Conservation (phyloP, 441 rosid genomes). For the Adansonia grandidieri region DNA sequence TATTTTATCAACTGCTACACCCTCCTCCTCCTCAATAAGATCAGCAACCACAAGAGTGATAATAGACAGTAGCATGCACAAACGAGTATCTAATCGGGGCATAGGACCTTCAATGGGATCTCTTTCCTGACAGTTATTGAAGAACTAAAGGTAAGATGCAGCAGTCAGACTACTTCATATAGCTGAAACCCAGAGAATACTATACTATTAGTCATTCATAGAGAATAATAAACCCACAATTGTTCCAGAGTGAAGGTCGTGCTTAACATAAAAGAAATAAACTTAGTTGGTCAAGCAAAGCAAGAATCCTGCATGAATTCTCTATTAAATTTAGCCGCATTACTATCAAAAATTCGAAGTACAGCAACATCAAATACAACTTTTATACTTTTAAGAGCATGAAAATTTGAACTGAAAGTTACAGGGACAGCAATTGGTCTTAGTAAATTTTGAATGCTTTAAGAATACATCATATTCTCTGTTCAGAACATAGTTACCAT, state of each 20-base stretch:
- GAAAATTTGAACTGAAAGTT: conserved; percentile 10
- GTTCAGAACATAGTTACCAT: neutral
- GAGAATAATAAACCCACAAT: conserved; percentile 10
- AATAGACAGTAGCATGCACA: conserved; percentile 68
- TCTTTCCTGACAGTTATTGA: conserved; percentile 54
- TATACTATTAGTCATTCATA: conserved; percentile 5
- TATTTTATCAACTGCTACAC: conserved; percentile 39
- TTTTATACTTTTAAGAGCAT: neutral
- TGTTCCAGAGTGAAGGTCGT: neutral
- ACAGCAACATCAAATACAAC: neutral
- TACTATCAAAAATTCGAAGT: neutral
- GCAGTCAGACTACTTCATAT: conserved; percentile 11
- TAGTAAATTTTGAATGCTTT: conserved; percentile 19
- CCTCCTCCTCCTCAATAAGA: conserved; percentile 70
- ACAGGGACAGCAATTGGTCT: neutral
- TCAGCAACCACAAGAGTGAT: conserved; percentile 65
- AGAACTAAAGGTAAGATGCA: conserved; percentile 22
- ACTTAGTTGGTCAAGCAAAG: conserved; percentile 20
- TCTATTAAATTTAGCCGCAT: neutral
- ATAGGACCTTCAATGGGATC: conserved; percentile 81
- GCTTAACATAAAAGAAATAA: neutral
- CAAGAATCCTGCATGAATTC: conserved; percentile 18
- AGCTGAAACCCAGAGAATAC: conserved; percentile 26
- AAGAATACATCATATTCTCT: neutral
- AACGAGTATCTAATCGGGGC: conserved; percentile 74